A percentile compares a stretch with the other conserved stretches of the same genome.
These are phyloP conservation scores for Curvularia verruculosa DNA, from an alignment of 2,329 filamentous ascomycete genomes.

Conservation along the genomic window DNA sequence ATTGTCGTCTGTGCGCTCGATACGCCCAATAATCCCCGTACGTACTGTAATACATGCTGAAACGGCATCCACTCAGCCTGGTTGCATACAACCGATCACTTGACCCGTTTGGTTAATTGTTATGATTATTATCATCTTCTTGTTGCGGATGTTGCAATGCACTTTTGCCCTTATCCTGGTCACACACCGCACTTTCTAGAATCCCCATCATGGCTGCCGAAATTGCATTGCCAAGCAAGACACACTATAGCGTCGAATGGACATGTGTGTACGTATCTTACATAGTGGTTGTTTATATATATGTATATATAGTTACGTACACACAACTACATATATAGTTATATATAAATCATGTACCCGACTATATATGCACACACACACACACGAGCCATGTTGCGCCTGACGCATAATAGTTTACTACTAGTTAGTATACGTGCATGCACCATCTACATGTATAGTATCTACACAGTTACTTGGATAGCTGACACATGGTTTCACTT, in stretches of 20 bases:
- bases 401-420: neutral
- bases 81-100: conserved; percentile 1
- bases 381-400: neutral
- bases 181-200: too few relatives aligned
- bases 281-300: too few relatives aligned
- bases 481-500: conserved; percentile 57
- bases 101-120: too few relatives aligned
- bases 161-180: neutral
- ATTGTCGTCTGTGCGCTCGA: conserved; percentile 10
- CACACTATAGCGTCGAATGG: neutral
- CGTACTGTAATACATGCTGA: neutral
- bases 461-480: too few relatives aligned
- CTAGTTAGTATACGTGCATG: neutral
- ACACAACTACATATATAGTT: too few relatives aligned
- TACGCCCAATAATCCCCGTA: neutral
- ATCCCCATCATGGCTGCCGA: neutral
- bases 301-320: neutral
- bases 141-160: neutral
- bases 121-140: too few relatives aligned
- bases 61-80: neutral
- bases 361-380: too few relatives aligned
- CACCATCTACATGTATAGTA: neutral
- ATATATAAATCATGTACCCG: neutral
- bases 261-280: too few relatives aligned
- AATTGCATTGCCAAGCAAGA: neutral